phyloP scores from a whole-genome alignment of 164 flowering plant species.

The Nymphaea colorata region DNA sequence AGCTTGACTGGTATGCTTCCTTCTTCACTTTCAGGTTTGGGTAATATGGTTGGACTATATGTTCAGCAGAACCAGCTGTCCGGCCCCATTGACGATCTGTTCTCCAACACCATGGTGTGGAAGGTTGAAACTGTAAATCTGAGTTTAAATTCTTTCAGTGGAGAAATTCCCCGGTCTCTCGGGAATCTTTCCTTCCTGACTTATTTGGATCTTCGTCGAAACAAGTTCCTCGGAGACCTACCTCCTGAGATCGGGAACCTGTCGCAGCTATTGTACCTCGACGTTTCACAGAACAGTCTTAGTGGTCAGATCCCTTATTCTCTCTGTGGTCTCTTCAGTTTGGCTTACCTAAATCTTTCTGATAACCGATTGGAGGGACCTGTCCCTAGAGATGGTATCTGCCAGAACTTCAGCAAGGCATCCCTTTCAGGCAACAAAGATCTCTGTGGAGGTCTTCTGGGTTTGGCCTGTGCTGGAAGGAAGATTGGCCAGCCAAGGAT shows the following conservation, averaged over 20 bases:
- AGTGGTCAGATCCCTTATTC: conserved; percentile 48
- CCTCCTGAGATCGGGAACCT: conserved; percentile 52
- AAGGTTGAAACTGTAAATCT: conserved; percentile 45
- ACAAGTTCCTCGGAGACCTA: conserved; percentile 38
- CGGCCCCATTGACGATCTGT: conserved; percentile 32
- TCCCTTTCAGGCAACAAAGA: conserved; percentile 38
- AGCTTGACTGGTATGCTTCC: conserved; percentile 45
- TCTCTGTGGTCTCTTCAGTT: conserved; percentile 31
- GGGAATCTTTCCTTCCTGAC: conserved; percentile 56
- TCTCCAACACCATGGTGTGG: conserved; percentile 36
- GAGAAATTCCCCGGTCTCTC: conserved; percentile 40
- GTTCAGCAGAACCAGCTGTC: conserved; percentile 53
- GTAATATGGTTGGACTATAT: conserved; percentile 55
- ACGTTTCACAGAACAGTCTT: conserved; percentile 40
- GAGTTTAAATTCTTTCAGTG: conserved; percentile 40
- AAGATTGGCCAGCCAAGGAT: conserved; percentile 8
- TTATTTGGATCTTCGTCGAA: conserved; percentile 51
- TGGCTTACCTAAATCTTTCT: conserved; percentile 29
- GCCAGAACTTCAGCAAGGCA: conserved; percentile 28
- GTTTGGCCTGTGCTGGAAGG: conserved; percentile 19
- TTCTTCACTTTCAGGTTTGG: conserved; percentile 39
- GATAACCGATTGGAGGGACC: conserved; percentile 47
- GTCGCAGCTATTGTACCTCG: conserved; percentile 43
- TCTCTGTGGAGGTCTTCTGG: conserved; percentile 22
- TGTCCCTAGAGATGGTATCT: conserved; percentile 44